Evolutionary conservation across 163 green algal species (phyloP), one percentile per base, ranked within the genome.

Genomic region (Trebouxiophyceae sp.): DNA sequence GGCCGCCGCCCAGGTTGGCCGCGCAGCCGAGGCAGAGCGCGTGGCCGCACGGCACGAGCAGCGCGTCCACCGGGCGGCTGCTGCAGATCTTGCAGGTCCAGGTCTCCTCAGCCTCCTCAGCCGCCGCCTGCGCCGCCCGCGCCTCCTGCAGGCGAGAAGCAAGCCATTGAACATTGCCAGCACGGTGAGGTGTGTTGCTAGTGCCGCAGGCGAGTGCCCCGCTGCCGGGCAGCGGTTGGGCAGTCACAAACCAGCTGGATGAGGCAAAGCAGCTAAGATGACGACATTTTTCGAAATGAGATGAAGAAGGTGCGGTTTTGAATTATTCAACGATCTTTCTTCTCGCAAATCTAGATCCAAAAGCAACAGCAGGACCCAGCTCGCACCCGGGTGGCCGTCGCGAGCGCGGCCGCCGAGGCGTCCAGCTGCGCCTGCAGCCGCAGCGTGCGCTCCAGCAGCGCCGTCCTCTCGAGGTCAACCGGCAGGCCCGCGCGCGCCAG

Each of bases 401-500:
- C 39, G 12, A 50, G 39, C 12, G 8, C 39, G 16, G 39, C 8
- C 12, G 39, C 16, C 12, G 54, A 19, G 54, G 7, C 29, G 3
- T 62, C 4, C 56, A 39, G 56, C 29, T 45, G 56, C 19, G 27
- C 29, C 56, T 44, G 56, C 56, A 62, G 56, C 8, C 24, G 16
- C 54, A 59, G 54, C 22, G 54, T 29, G 39, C 56, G 55, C 33
- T 71, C 47, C 67, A 90, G 65, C 64, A 90, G 73, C 59, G 67
- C 29, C 5, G 62, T 60, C 34, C 65, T 60, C 22, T 78, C 79
- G 19, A 79, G 54, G 30, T 79, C 76, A 50, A 87, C 61, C 20
- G 84, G 81, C 68, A 88, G 70, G 5, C 74, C 79, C 8, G 79
- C 81, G 3, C 79, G 74, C 12, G 59, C 62, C 67, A 88, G 65